Evolutionary conservation across 2,329 filamentous ascomycete species (phyloP).

Genomic region (Ophiocordyceps robertsii): DNA sequence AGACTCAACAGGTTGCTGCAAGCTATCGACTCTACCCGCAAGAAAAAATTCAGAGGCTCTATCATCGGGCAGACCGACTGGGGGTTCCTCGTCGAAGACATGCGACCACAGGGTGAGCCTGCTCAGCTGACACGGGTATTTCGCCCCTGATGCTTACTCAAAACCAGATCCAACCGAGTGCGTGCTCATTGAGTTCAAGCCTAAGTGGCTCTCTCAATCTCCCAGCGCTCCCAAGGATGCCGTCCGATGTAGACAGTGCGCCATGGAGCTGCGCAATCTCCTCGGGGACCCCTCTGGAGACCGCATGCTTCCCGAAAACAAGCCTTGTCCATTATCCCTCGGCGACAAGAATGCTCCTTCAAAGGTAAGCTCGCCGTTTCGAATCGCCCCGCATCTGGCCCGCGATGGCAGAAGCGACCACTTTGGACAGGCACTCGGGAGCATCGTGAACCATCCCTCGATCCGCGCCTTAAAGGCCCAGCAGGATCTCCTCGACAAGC

Average conservation of each 20-base stretch:
- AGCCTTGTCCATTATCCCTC: constrained; percentile 55
- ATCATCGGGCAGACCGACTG: constrained; percentile 41
- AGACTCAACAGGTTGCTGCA: constrained; percentile 40
- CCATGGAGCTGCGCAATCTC: constrained; percentile 29
- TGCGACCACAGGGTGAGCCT: constrained; percentile 30
- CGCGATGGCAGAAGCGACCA: constrained; percentile 15
- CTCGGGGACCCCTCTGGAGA: constrained; percentile 18
- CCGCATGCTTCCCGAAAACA: constrained; percentile 19
- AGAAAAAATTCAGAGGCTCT: constrained; percentile 33
- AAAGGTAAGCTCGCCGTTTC: constrained; percentile 27
- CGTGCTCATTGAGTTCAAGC: constrained; percentile 60
- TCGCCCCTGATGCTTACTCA: not conserved
- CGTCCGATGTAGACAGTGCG: constrained; percentile 62
- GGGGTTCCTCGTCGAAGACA: constrained; percentile 62
- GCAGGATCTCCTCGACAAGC: constrained; percentile 28
- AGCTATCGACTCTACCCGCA: constrained; percentile 29
- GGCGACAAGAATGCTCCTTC: constrained; percentile 33
- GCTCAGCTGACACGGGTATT: not conserved
- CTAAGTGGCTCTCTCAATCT: constrained; percentile 72
- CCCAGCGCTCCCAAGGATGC: constrained; percentile 52
- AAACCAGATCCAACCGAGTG: constrained; percentile 14
- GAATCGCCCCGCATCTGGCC: constrained; percentile 20
- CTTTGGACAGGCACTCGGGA: constrained; percentile 11
- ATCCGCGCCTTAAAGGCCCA: constrained; percentile 19
- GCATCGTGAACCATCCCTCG: constrained; percentile 19